Evolutionary conservation across 148 eudicot genomes (phyloP).

Genomic region (Rhododendron mucronatum): DNA sequence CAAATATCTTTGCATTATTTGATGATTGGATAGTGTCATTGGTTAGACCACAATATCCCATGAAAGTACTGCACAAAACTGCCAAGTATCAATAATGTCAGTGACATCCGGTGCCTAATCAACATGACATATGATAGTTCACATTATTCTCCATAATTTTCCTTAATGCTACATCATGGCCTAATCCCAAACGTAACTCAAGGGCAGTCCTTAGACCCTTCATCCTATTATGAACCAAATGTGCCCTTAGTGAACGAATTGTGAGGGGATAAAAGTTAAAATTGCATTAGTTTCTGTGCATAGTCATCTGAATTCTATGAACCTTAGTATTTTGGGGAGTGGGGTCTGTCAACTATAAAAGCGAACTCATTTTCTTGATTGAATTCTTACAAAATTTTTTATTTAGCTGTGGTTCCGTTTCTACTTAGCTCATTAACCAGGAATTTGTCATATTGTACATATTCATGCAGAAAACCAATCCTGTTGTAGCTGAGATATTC

Average conservation of each 20-base stretch:
- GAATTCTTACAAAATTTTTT: neutral
- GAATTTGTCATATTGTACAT: neutral
- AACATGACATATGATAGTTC: neutral
- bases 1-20: neutral
- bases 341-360: neutral
- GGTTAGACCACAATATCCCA: neutral
- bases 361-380: neutral
- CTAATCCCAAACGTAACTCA: neutral
- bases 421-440: neutral
- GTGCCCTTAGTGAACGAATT: neutral
- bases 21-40: neutral
- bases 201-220: neutral
- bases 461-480: slow-evolving; percentile 87
- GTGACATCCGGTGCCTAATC: neutral
- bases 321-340: neutral
- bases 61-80: neutral
- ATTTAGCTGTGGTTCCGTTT: neutral
- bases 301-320: neutral
- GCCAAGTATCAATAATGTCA: neutral
- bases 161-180: neutral
- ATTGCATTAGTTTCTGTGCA: neutral
- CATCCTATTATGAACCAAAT: neutral
- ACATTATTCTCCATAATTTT: neutral
- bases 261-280: neutral
- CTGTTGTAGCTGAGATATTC: slow-evolving; percentile 97